These are phyloP conservation scores for Peronospora tabacina DNA, from an alignment of 352 stramenopile genomes.

Conservation along the genomic window DNA sequence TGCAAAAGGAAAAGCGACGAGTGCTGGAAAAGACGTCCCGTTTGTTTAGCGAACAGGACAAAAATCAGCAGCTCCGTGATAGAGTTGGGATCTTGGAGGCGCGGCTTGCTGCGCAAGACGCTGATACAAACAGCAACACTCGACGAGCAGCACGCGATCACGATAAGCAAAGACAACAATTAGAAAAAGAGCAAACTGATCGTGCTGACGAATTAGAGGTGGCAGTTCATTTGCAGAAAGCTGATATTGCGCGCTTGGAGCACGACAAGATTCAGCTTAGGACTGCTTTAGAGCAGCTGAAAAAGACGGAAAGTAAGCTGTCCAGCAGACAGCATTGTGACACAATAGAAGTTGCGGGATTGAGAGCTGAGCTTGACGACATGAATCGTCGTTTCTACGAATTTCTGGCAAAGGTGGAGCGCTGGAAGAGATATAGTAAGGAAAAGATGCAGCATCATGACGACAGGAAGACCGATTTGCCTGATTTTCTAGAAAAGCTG, in stretches of 20 bases:
- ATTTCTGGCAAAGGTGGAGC: constrained; percentile 42
- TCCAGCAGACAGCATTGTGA: constrained; percentile 4
- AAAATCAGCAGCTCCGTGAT: constrained; percentile 47
- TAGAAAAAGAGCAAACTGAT: constrained; percentile 26
- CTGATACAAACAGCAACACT: constrained; percentile 15
- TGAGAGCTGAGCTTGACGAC: constrained; percentile 35
- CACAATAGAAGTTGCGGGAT: constrained; percentile 9
- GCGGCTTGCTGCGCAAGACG: constrained; percentile 28
- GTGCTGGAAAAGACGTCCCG: constrained; percentile 64
- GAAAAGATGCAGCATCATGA: constrained; percentile 31
- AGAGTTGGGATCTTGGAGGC: constrained; percentile 34
- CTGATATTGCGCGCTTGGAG: constrained; percentile 27
- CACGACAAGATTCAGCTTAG: constrained; percentile 34
- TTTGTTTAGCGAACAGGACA: constrained; percentile 55
- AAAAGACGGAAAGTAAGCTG: constrained; percentile 3
- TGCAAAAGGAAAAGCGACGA: constrained; percentile 64
- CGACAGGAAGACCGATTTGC: constrained; percentile 21
- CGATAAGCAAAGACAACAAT: constrained; percentile 13
- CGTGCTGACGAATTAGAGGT: constrained; percentile 25
- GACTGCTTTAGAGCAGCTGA: constrained; percentile 21
- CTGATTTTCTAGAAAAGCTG: constrained; percentile 35
- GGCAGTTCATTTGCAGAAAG: constrained; percentile 29
- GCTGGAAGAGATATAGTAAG: constrained; percentile 46
- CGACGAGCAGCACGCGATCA: constrained; percentile 12
- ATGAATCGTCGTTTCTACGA: constrained; percentile 34